These are phyloP conservation scores for Candida qinlingensis DNA, from an alignment of 805 yeast genomes.

Conservation along the genomic window DNA sequence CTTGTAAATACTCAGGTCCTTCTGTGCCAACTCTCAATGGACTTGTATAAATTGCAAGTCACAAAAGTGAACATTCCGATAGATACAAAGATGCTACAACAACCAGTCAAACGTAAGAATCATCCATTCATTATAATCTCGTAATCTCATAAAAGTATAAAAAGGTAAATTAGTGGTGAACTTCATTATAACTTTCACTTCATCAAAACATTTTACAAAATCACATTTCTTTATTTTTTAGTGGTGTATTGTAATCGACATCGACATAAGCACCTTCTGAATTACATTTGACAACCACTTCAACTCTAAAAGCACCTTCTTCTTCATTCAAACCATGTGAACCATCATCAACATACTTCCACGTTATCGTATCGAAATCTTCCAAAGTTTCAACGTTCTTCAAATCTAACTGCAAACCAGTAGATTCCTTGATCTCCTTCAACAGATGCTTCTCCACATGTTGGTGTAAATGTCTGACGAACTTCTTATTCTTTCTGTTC, in stretches of 20 bases:
- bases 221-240: too few relatives aligned
- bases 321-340: slow-evolving; percentile 35
- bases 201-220: too few relatives aligned
- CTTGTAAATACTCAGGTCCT: too few relatives aligned
- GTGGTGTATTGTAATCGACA: slow-evolving; percentile 50
- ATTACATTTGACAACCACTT: slow-evolving; percentile 59
- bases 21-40: too few relatives aligned
- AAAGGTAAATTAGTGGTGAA: too few relatives aligned
- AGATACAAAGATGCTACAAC: too few relatives aligned
- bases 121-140: too few relatives aligned
- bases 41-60: too few relatives aligned
- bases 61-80: too few relatives aligned
- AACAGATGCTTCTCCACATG: slow-evolving; percentile 68
- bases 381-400: slow-evolving; percentile 43
- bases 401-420: slow-evolving; percentile 51
- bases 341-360: slow-evolving; percentile 58
- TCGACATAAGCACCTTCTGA: slow-evolving; percentile 62
- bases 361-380: slow-evolving; percentile 44
- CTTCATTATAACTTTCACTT: too few relatives aligned
- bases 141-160: too few relatives aligned
- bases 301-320: slow-evolving; percentile 58
- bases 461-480: slow-evolving; percentile 68
- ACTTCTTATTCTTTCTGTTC: slow-evolving; percentile 67
- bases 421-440: slow-evolving; percentile 55
- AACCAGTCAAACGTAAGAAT: too few relatives aligned